phyloP scores from a whole-genome alignment of 1,284 basidiomycete species.

The Tilletia setariae region DNA sequence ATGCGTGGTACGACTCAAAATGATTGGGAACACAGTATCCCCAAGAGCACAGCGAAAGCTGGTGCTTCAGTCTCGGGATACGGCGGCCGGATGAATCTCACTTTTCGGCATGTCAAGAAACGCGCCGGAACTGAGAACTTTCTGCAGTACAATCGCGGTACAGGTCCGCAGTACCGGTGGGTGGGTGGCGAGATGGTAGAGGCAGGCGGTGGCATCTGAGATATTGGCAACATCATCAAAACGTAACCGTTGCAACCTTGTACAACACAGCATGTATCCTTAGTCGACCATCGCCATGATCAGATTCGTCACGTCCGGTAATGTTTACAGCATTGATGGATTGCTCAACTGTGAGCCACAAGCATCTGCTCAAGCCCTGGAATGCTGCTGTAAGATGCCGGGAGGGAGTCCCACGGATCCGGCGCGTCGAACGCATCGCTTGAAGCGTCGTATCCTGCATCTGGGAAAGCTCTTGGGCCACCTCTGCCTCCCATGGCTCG shows the following conservation, averaged over 20 bases:
- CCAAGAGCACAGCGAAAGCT: constrained; percentile 45
- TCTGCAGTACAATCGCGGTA: constrained; percentile 30
- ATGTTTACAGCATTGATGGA: no score
- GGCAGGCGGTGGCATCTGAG: constrained; percentile 10
- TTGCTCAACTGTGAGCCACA: background rate
- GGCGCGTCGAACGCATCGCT: no score
- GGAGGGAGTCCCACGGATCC: background rate
- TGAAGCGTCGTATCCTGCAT: no score
- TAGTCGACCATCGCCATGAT: no score
- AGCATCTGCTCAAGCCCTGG: constrained; percentile 5
- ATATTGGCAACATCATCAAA: background rate
- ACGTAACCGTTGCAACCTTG: background rate
- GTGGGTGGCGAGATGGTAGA: constrained; percentile 13
- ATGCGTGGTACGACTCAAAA: constrained; percentile 56
- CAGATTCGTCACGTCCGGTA: no score
- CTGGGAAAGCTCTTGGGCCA: no score
- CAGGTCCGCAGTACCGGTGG: constrained; percentile 25
- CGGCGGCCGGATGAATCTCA: constrained; percentile 55
- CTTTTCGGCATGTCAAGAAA: constrained; percentile 54
- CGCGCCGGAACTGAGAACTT: constrained; percentile 47
- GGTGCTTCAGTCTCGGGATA: constrained; percentile 18
- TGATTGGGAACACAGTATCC: constrained; percentile 55
- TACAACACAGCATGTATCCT: no score
- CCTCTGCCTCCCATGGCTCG: background rate
- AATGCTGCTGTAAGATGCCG: background rate